Conservation (phyloP, 192 early-diverging fungal genomes). For the Mortierella claussenii region DNA sequence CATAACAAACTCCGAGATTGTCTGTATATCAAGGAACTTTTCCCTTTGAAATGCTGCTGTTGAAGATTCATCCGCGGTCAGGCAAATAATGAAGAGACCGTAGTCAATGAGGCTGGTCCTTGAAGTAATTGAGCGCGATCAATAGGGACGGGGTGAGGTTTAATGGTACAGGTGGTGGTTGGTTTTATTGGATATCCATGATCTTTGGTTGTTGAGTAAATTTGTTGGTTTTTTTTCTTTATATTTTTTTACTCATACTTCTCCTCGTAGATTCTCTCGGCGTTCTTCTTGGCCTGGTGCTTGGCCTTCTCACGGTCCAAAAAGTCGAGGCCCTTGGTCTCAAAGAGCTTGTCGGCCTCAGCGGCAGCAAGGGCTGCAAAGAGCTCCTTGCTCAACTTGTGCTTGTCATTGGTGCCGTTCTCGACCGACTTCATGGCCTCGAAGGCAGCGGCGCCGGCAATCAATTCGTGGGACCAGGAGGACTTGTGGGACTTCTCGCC, state of each 20-base stretch:
- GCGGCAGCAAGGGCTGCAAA: constrained; percentile 57
- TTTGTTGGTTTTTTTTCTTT: too few relatives aligned
- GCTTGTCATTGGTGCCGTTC: constrained; percentile 26
- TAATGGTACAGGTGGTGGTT: too few relatives aligned
- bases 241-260: constrained; percentile 17
- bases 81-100: too few relatives aligned
- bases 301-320: constrained; percentile 60
- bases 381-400: constrained; percentile 53
- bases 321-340: constrained; percentile 62
- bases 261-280: constrained; percentile 52
- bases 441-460: constrained; percentile 55
- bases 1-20: too few relatives aligned
- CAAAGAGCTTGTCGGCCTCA: constrained; percentile 54
- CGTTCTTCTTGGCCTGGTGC: constrained; percentile 57
- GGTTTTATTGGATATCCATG: too few relatives aligned
- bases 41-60: too few relatives aligned
- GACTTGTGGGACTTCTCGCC: constrained; percentile 15
- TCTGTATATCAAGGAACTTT: too few relatives aligned
- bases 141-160: too few relatives aligned
- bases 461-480: constrained; percentile 32
- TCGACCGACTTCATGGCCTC: constrained; percentile 56
- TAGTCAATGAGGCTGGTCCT: too few relatives aligned
- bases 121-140: too few relatives aligned
- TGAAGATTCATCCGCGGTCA: too few relatives aligned
- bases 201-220: too few relatives aligned